These are phyloP conservation scores for Plasmopara muralis DNA, from an alignment of 352 stramenopile species.

Conservation along the genomic window DNA sequence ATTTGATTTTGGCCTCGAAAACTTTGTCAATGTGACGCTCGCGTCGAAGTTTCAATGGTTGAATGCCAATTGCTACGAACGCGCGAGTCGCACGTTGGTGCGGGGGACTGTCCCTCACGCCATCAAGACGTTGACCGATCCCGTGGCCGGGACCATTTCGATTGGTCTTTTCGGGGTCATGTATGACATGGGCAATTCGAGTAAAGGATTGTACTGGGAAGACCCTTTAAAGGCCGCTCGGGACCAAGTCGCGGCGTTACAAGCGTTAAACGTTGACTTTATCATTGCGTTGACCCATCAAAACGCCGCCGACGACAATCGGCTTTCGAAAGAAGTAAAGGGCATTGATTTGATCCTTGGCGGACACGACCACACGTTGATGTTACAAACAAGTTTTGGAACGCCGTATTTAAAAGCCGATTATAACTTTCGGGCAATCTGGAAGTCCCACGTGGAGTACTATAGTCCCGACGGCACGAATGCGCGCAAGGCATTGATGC, in stretches of 20 bases:
- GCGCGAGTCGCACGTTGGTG: slow-evolving; percentile 33
- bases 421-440: slow-evolving; percentile 67
- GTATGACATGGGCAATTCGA: slow-evolving; percentile 68
- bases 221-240: slow-evolving; percentile 56
- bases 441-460: slow-evolving; percentile 53
- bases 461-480: slow-evolving; percentile 31
- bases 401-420: slow-evolving; percentile 71
- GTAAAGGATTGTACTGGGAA: slow-evolving; percentile 55
- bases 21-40: slow-evolving; percentile 58
- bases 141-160: slow-evolving; percentile 37
- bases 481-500: slow-evolving; percentile 36
- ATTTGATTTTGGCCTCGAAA: slow-evolving; percentile 75
- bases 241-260: slow-evolving; percentile 37
- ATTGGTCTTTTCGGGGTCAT: slow-evolving; percentile 71
- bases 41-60: slow-evolving; percentile 62
- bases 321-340: slow-evolving; percentile 54
- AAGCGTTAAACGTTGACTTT: slow-evolving; percentile 47
- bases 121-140: slow-evolving; percentile 41
- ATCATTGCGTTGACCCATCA: slow-evolving; percentile 75
- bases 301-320: slow-evolving; percentile 59
- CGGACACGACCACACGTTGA: slow-evolving; percentile 67
- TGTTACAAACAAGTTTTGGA: slow-evolving; percentile 66
- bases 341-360: slow-evolving; percentile 64
- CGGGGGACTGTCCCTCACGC: slow-evolving; percentile 44
- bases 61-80: slow-evolving; percentile 71